phyloP scores from a whole-genome alignment of 495 filamentous ascomycete genomes.

The Talaromyces nanjingensis region DNA sequence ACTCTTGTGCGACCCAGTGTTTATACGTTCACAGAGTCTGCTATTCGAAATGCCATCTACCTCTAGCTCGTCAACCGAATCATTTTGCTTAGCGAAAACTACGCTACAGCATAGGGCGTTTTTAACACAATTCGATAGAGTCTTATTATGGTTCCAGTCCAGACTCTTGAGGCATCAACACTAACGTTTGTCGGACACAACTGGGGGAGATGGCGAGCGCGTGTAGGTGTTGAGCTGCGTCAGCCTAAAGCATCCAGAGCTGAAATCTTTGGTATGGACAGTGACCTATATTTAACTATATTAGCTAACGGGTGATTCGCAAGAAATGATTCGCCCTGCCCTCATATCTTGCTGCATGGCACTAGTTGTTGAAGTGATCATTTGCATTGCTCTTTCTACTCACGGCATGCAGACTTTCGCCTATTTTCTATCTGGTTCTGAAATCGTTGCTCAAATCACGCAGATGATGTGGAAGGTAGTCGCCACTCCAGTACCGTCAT shows the following conservation, averaged over 20 bases:
- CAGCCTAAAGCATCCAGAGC: conserved; percentile 23
- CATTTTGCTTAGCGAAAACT: conserved; percentile 52
- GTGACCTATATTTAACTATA: not conserved
- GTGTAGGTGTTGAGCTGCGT: conserved; percentile 25
- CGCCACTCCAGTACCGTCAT: conserved; percentile 10
- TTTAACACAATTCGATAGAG: conserved; percentile 79
- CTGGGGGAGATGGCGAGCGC: conserved; percentile 54
- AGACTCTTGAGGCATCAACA: conserved; percentile 57
- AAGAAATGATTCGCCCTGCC: conserved; percentile 48
- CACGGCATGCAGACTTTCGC: conserved; percentile 55
- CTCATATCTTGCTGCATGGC: conserved; percentile 44
- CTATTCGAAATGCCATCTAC: conserved; percentile 62
- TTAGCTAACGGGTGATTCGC: not conserved
- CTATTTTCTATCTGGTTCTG: conserved; percentile 47
- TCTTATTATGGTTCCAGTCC: conserved; percentile 68
- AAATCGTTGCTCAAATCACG: conserved; percentile 52
- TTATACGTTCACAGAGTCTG: conserved; percentile 57
- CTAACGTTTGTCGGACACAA: conserved; percentile 61
- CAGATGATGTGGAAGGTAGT: conserved; percentile 58
- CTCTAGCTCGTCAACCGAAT: conserved; percentile 66
- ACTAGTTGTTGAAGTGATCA: conserved; percentile 50
- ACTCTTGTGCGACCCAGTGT: conserved; percentile 48
- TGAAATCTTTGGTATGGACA: conserved; percentile 21
- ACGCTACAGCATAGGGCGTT: conserved; percentile 68
- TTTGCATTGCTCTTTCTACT: conserved; percentile 56